Conservation (phyloP, 176 grass and related monocot genomes). For the Phoenix dactylifera region DNA sequence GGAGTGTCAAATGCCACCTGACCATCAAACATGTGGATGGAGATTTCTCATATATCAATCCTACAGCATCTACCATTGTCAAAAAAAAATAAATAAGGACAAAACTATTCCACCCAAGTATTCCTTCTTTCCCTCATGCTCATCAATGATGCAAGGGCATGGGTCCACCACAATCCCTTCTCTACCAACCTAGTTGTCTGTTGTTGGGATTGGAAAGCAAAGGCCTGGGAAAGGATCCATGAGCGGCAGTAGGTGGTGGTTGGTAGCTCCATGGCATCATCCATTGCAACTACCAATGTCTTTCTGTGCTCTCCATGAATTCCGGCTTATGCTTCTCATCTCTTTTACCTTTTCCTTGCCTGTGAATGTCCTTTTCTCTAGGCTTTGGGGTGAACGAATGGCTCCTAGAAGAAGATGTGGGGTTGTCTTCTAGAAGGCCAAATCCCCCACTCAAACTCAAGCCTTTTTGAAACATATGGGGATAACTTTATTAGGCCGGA, state of each 20-base stretch:
- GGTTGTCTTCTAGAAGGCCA: conserved; percentile 42
- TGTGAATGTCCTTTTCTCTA: conserved; percentile 21
- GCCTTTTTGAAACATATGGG: too few species aligned
- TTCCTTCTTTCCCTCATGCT: conserved; percentile 2
- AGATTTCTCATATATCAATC: conserved; percentile 10
- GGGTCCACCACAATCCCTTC: neutral
- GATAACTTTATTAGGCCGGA: conserved; percentile 4
- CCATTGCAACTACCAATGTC: conserved; percentile 10
- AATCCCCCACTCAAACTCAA: conserved; percentile 12
- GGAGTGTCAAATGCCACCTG: conserved; percentile 19
- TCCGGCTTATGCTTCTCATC: conserved; percentile 18
- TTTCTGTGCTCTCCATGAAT: neutral
- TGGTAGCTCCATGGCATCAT: conserved; percentile 44
- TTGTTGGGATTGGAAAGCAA: neutral
- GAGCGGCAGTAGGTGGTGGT: conserved; percentile 53
- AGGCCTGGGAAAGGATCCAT: conserved; percentile 18
- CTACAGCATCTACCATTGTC: conserved; percentile 14
- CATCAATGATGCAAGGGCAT: conserved; percentile 16
- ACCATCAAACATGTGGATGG: conserved; percentile 25
- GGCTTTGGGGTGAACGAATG: conserved; percentile 12
- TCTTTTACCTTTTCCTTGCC: neutral
- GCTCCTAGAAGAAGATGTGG: conserved; percentile 19
- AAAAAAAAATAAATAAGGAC: conserved; percentile 2
- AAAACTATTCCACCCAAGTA: conserved; percentile 29
- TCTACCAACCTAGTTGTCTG: neutral